A percentile compares a stretch with the other conserved stretches of the same genome.
phyloP scores from a whole-genome alignment of 176 grass and related monocot species.

The Cymbopogon citratus region DNA sequence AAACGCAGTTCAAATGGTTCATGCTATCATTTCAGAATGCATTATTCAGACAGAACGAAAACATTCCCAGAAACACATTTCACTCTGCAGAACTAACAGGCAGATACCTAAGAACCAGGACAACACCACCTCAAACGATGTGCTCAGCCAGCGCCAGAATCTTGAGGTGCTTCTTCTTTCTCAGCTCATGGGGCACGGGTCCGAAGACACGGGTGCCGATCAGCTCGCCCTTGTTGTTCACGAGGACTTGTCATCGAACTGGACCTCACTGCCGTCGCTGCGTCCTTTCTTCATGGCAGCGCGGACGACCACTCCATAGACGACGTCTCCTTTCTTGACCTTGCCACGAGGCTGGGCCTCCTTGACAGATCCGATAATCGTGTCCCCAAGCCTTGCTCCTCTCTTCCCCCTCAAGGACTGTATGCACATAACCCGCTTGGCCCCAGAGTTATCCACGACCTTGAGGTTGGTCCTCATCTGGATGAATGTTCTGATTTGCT shows the following conservation, averaged over 20 bases:
- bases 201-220: conserved; percentile 82
- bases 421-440: conserved; percentile 95
- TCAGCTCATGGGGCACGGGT: conserved; percentile 79
- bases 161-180: conserved; percentile 96
- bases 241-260: conserved; percentile 90
- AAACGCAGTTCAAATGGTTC: not conserved
- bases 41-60: conserved; percentile 13
- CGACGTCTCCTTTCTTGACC: conserved; percentile 97
- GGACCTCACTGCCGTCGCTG: conserved; percentile 75
- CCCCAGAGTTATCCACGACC: conserved; percentile 95
- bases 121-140: conserved; percentile 55
- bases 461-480: conserved; percentile 99
- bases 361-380: conserved; percentile 83
- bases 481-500: conserved; percentile 99
- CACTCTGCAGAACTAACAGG: not conserved
- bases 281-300: conserved; percentile 88
- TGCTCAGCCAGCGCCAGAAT: conserved; percentile 85
- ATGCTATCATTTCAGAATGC: conserved; percentile 13
- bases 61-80: not conserved
- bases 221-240: conserved; percentile 95
- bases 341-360: conserved; percentile 89
- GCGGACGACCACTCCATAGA: conserved; percentile 92
- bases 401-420: conserved; percentile 72
- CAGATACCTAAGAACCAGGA: not conserved
- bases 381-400: conserved; percentile 83